A percentile compares a stretch with the other conserved stretches of the same genome.
Conservation (phyloP, 2,329 filamentous ascomycete species). For the Alternaria triticina region DNA sequence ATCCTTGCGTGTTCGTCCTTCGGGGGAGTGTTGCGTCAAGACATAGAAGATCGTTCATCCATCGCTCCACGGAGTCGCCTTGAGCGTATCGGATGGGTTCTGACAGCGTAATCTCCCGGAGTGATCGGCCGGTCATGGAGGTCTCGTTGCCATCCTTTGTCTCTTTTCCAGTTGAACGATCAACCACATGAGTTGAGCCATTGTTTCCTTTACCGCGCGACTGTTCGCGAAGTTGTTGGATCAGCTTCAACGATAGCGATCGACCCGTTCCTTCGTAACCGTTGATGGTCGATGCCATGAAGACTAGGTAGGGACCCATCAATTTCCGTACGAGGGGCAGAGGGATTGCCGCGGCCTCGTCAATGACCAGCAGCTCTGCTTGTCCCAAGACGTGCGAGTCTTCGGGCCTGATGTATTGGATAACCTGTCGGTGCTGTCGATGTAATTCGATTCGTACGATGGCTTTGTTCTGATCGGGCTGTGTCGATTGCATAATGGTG, state of each 20-base stretch:
- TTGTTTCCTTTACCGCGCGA: conserved; percentile 69
- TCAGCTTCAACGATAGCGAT: conserved; percentile 92
- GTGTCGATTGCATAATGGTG: conserved; percentile 96
- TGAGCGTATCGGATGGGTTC: conserved; percentile 95
- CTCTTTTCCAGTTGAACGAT: conserved; percentile 79
- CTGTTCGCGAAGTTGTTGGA: conserved; percentile 95
- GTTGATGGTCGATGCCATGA: conserved; percentile 99
- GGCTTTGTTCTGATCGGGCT: conserved; percentile 98
- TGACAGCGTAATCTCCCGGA: conserved; percentile 89
- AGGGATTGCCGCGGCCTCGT: conserved; percentile 96
- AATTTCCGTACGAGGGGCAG: conserved; percentile 90
- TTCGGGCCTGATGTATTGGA: conserved; percentile 97
- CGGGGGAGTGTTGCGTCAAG: conserved; percentile 89
- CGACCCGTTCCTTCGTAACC: conserved; percentile 97
- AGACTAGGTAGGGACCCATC: conserved; percentile 95
- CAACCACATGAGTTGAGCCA: conserved; percentile 68
- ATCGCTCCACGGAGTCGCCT: conserved; percentile 91
- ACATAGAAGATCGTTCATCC: conserved; percentile 93
- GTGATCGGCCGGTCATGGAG: conserved; percentile 67
- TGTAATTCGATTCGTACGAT: conserved; percentile 97
- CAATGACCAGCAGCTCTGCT: conserved; percentile 93
- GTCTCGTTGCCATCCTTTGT: conserved; percentile 44
- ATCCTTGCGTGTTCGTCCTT: conserved; percentile 75
- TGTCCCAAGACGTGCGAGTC: conserved; percentile 95
- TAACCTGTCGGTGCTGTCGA: conserved; percentile 92